phyloP scores from a whole-genome alignment of 805 yeast species.

The Groenewaldozyma tartarivorans region DNA sequence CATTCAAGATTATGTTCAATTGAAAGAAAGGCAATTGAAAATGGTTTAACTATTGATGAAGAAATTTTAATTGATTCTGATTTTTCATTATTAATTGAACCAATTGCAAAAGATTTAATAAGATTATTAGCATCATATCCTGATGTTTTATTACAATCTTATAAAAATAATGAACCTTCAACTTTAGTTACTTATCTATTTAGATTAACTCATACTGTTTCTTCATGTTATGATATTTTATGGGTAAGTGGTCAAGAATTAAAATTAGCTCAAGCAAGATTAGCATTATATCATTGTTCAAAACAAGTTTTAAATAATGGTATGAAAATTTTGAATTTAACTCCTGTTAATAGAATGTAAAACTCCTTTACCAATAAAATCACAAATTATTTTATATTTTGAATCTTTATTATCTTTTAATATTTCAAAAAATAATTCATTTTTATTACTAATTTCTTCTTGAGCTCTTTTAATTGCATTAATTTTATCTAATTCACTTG shows the following conservation, averaged over 20 bases:
- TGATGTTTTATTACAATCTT: slow-evolving; percentile 74
- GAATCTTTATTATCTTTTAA: slow-evolving; percentile 42
- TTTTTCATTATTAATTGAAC: slow-evolving; percentile 55
- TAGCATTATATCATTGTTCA: slow-evolving; percentile 84
- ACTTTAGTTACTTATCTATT: slow-evolving; percentile 90
- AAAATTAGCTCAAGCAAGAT: slow-evolving; percentile 79
- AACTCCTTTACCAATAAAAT: slow-evolving; percentile 82
- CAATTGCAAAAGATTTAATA: slow-evolving; percentile 58
- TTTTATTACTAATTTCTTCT: slow-evolving; percentile 49
- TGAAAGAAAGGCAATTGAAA: slow-evolving; percentile 59
- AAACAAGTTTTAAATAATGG: slow-evolving; percentile 86
- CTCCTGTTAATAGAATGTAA: slow-evolving; percentile 98
- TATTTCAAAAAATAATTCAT: slow-evolving; percentile 52
- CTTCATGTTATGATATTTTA: slow-evolving; percentile 89
- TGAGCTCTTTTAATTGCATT: slow-evolving; percentile 50
- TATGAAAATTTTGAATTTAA: slow-evolving; percentile 78
- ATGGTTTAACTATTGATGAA: slow-evolving; percentile 14
- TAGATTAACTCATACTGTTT: slow-evolving; percentile 84
- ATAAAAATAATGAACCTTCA: slow-evolving; percentile 82
- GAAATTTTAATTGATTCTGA: slow-evolving; percentile 34
- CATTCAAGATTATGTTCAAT: slow-evolving; percentile 94
- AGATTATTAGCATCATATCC: slow-evolving; percentile 86
- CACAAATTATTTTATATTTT: slow-evolving; percentile 65
- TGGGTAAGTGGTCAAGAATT: slow-evolving; percentile 96
- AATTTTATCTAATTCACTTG: slow-evolving; percentile 60